These are phyloP conservation scores for Stromatinia cepivora DNA, from an alignment of 2,329 filamentous ascomycete genomes.

Conservation along the genomic window DNA sequence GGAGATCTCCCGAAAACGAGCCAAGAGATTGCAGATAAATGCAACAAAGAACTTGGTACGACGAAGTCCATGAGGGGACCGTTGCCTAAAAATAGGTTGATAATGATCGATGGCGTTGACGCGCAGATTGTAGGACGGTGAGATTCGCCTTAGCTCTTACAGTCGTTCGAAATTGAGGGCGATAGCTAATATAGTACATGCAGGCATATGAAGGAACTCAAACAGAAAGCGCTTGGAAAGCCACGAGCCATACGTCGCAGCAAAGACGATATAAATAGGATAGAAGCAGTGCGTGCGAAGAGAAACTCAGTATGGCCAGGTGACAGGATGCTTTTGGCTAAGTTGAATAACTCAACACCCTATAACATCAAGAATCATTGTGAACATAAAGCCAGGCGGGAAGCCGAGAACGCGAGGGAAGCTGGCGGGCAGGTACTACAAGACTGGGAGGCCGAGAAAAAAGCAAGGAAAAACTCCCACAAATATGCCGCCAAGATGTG, in stretches of 20 bases:
- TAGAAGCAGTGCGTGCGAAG: not conserved
- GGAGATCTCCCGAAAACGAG: not conserved
- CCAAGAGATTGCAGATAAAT: not conserved
- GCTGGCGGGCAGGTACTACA: not conserved
- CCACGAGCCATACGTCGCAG: slow-evolving; percentile 3
- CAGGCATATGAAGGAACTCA: slow-evolving; percentile 1
- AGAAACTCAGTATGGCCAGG: not conserved
- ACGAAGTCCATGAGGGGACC: not conserved
- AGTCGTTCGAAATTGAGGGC: no score
- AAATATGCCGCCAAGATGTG: slow-evolving; percentile 7
- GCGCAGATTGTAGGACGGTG: slow-evolving; percentile 1
- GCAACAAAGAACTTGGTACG: not conserved
- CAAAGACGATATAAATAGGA: not conserved
- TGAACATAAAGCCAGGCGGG: not conserved
- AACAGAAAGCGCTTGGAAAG: not conserved
- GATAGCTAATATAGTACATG: not conserved
- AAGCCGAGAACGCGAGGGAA: not conserved
- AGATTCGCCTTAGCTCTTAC: not conserved
- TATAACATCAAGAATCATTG: not conserved
- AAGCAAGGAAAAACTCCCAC: not conserved
- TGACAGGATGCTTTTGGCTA: slow-evolving; percentile 8
- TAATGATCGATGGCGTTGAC: slow-evolving; percentile 5
- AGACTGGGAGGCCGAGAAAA: not conserved
- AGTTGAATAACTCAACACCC: not conserved
- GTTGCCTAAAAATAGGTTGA: not conserved